A percentile compares a stretch with the other conserved stretches of the same genome.
Evolutionary conservation across 257 asterid species (phyloP).

Genomic region (Haberlea rhodopensis): DNA sequence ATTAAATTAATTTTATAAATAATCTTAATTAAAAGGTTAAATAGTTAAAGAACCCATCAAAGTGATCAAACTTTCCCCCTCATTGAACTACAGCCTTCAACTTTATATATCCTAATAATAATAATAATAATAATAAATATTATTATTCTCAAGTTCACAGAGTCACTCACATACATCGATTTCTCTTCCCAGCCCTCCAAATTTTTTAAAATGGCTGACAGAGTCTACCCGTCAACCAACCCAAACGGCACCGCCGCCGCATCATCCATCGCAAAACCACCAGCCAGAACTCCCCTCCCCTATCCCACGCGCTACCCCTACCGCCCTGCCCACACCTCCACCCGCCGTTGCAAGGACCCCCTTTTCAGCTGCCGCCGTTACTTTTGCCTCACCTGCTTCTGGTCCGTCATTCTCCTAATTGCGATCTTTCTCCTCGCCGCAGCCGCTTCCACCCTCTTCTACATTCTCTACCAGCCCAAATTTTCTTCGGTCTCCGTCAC

Average conservation of each 20-base stretch:
- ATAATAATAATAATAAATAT: too few species aligned
- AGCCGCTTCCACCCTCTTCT: slow-evolving; percentile 62
- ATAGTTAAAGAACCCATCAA: too few species aligned
- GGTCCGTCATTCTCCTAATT: slow-evolving; percentile 48
- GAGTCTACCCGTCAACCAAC: slow-evolving; percentile 51
- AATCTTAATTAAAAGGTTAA: too few species aligned
- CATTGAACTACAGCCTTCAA: too few species aligned
- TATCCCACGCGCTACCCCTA: slow-evolving; percentile 51
- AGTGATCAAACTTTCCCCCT: too few species aligned
- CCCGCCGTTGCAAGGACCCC: slow-evolving; percentile 34
- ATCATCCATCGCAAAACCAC: slow-evolving; percentile 24
- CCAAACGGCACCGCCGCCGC: slow-evolving; percentile 30
- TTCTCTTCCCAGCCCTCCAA: too few species aligned
- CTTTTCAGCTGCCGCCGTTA: slow-evolving; percentile 50
- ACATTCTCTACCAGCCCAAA: slow-evolving; percentile 72
- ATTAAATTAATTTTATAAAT: too few species aligned
- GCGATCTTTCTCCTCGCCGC: slow-evolving; percentile 52
- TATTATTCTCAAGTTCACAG: not conserved
- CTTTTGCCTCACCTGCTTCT: slow-evolving; percentile 53
- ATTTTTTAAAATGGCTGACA: slow-evolving; percentile 43
- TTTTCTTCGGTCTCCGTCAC: slow-evolving; percentile 63
- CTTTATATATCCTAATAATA: too few species aligned
- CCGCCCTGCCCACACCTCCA: slow-evolving; percentile 39
- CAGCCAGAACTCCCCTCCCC: slow-evolving; percentile 41
- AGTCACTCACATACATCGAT: too few species aligned